Percentiles rank a stretch among this genome's conserved stretches.
Conservation (phyloP, 257 asterid species). For the Gentiana straminea region DNA sequence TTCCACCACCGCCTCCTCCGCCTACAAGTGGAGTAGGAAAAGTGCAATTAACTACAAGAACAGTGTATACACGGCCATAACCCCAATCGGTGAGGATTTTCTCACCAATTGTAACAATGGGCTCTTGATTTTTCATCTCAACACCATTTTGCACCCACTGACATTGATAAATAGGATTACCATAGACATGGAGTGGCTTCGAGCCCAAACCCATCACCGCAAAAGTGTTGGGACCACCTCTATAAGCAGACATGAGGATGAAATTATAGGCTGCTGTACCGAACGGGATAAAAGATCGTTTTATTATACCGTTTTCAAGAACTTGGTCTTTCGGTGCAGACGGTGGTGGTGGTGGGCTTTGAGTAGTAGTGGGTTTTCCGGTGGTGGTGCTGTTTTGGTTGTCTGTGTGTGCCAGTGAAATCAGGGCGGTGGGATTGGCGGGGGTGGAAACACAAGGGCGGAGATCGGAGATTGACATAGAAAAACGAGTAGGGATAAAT, state of each 20-base stretch:
- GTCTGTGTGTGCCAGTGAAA: neutral
- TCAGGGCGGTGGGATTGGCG: conserved; percentile 4
- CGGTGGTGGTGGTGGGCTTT: neutral
- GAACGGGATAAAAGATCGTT: conserved; percentile 46
- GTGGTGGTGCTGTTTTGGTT: conserved; percentile 1
- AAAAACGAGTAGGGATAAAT: conserved; percentile 44
- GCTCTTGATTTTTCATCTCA: neutral
- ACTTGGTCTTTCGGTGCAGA: conserved; percentile 9
- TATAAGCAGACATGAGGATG: conserved; percentile 81
- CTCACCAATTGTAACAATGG: conserved; percentile 5
- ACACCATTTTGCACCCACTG: conserved; percentile 53
- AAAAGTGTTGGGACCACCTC: conserved; percentile 70
- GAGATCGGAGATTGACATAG: conserved; percentile 40
- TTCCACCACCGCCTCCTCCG: conserved; percentile 31
- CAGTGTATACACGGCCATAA: conserved; percentile 73
- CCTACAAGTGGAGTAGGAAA: conserved; percentile 32
- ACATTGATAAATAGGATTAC: conserved; percentile 62
- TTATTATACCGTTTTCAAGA: conserved; percentile 22
- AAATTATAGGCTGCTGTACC: conserved; percentile 76
- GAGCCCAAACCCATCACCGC: conserved; percentile 77
- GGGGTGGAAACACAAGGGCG: conserved; percentile 28
- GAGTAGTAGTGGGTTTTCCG: neutral
- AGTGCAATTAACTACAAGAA: conserved; percentile 52
- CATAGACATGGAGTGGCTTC: conserved; percentile 67
- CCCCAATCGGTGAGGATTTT: conserved; percentile 74